Evolutionary conservation across 164 flowering plant species (phyloP), one percentile per base, ranked within the genome.

Genomic region (Paratinospora sagittata): DNA sequence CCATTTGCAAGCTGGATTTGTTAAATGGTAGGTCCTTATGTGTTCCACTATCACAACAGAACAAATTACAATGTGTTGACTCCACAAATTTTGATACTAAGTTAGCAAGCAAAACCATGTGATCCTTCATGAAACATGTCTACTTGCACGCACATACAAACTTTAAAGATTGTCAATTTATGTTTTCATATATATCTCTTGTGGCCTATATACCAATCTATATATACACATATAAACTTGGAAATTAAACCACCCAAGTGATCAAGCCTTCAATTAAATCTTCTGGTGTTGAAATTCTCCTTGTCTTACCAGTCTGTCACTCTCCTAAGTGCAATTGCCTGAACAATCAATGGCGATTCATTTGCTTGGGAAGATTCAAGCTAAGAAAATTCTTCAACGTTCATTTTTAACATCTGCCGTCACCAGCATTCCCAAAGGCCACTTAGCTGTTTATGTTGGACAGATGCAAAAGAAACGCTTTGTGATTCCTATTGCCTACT

Each of bases 401-500:
- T 63, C 76, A 17, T 45, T 58, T 37, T 19, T 37, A 6, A 49
- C 27, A 30, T 13, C 36, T 8, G 4, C 47, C 0, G 2, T 19
- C 34, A 34, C 23, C 11, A 69, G 62, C 45, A 72, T 77, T 10
- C 83, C 80, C 11, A 82, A 82, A 67, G 82, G 82, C 64, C 4
- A 30, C 68, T 21, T 81, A 0, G 69, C 85, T 8, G 82, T 81
- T 16, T 81, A 83, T 62, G 80, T 81, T 34, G 86, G 82, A 61
- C 78, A 83, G 41, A 27, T 8, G 19, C 26, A 39, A 27, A 78
- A 74, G 74, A 85, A 75, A 74, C 75, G 83, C 14, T 81, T 74
- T 69, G 70, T 82, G 55, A 73, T 85, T 39, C 88, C 88, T 0
- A 57, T 83, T 14, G 75, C 83, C 4, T 85, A 70, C 71, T 74